Conservation (phyloP, 1,284 basidiomycete species). For the Ceratobasidium theobromae region DNA sequence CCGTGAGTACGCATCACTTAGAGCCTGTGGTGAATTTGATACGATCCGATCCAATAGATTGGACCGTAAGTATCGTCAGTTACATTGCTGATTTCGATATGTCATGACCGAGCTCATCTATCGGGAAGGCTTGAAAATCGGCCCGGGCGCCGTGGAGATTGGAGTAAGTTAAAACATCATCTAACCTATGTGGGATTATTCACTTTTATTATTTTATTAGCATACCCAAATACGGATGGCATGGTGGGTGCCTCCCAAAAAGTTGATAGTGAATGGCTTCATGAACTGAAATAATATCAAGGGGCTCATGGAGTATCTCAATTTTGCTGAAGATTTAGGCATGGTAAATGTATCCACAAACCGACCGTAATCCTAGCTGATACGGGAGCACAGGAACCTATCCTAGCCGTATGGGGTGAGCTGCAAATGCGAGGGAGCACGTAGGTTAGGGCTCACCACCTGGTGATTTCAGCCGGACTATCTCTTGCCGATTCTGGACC, state of each 20-base stretch:
- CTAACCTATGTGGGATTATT: background rate
- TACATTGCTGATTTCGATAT: background rate
- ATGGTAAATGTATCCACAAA: constrained; percentile 7
- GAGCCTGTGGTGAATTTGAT: constrained; percentile 35
- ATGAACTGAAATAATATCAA: constrained; percentile 42
- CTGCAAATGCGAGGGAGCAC: too few relatives aligned
- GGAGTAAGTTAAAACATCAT: constrained; percentile 46
- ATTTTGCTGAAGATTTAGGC: constrained; percentile 61
- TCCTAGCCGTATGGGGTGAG: constrained; percentile 33
- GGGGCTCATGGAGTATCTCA: constrained; percentile 64
- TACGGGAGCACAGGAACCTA: constrained; percentile 1
- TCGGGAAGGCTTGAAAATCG: constrained; percentile 45
- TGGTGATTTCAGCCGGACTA: constrained; percentile 62
- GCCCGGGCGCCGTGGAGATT: constrained; percentile 53
- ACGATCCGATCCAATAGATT: background rate
- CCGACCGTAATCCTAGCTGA: background rate
- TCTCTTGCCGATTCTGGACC: constrained; percentile 45
- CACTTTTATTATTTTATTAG: constrained; percentile 35
- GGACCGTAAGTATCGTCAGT: constrained; percentile 11
- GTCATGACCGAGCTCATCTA: background rate
- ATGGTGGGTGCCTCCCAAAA: constrained; percentile 42
- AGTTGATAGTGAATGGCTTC: constrained; percentile 32
- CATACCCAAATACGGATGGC: constrained; percentile 62
- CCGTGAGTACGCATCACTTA: constrained; percentile 48
- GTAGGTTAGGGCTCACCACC: constrained; percentile 33